Conservation (phyloP, 2,329 filamentous ascomycete species). For the Onygenales sp. region DNA sequence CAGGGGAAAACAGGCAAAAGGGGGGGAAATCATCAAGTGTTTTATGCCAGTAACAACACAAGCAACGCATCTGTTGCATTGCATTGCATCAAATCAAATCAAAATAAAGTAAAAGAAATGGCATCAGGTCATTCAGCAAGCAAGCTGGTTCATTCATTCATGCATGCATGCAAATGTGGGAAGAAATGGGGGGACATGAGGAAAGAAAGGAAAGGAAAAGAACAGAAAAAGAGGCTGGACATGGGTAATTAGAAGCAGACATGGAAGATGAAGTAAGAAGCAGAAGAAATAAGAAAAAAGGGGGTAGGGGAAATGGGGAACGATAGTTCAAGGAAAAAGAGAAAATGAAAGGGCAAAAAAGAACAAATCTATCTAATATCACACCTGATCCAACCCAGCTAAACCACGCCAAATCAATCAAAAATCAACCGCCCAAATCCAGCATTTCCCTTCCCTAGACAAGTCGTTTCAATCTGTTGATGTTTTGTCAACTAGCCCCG, state of each 20-base stretch:
- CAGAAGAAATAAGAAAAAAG: background rate
- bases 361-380: too few relatives aligned
- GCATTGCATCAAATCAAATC: background rate
- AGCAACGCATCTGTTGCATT: too few relatives aligned
- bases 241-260: background rate
- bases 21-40: background rate
- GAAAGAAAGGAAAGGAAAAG: background rate
- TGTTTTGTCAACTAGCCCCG: background rate
- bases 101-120: background rate
- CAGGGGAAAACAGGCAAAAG: too few relatives aligned
- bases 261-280: background rate
- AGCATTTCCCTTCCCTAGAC: too few relatives aligned
- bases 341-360: too few relatives aligned
- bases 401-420: too few relatives aligned
- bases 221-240: background rate
- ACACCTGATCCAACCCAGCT: too few relatives aligned
- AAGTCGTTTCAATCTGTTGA: too few relatives aligned
- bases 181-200: background rate
- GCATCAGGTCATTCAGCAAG: background rate
- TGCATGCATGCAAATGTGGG: background rate
- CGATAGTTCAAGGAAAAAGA: too few relatives aligned
- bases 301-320: background rate
- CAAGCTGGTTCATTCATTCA: background rate
- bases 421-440: too few relatives aligned
- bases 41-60: background rate